Evolutionary conservation across 345 rosid genomes (phyloP).

Genomic region (Noccaea caerulescens): DNA sequence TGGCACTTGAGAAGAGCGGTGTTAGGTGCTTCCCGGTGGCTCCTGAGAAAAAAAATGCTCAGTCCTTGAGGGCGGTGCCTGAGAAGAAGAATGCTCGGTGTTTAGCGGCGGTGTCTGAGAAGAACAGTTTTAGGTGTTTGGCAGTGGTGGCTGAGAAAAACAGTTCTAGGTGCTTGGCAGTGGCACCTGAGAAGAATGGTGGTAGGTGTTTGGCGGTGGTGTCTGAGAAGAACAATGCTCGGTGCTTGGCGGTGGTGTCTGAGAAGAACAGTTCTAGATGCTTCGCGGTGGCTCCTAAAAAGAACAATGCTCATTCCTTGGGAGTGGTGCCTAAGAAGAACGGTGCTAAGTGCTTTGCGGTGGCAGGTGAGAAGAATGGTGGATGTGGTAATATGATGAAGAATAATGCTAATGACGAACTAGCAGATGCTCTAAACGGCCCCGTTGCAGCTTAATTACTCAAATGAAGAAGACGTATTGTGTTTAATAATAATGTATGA

Average conservation of each 20-base stretch:
- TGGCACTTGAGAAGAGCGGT: background rate
- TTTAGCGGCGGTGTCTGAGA: background rate
- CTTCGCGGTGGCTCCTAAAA: background rate
- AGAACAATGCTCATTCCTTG: background rate
- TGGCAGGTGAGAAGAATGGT: background rate
- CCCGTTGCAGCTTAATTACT: conserved; percentile 8
- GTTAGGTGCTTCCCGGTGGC: background rate
- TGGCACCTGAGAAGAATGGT: background rate
- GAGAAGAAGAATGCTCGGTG: background rate
- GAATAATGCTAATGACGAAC: conserved; percentile 3
- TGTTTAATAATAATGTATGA: background rate
- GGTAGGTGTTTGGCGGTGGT: background rate
- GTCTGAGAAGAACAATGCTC: no score
- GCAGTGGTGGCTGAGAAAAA: no score
- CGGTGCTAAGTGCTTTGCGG: background rate
- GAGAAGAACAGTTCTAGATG: background rate
- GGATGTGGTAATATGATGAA: background rate
- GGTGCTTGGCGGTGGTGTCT: background rate
- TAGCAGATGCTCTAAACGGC: background rate
- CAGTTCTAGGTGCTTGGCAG: background rate
- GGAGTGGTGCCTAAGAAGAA: no score
- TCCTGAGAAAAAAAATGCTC: background rate
- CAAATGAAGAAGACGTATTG: background rate
- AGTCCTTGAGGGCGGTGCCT: background rate
- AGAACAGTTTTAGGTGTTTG: background rate